Percentiles rank a stretch among this genome's conserved stretches.
phyloP scores from a whole-genome alignment of 2,329 filamentous ascomycete species.

The Aspergillus novoparasiticus region DNA sequence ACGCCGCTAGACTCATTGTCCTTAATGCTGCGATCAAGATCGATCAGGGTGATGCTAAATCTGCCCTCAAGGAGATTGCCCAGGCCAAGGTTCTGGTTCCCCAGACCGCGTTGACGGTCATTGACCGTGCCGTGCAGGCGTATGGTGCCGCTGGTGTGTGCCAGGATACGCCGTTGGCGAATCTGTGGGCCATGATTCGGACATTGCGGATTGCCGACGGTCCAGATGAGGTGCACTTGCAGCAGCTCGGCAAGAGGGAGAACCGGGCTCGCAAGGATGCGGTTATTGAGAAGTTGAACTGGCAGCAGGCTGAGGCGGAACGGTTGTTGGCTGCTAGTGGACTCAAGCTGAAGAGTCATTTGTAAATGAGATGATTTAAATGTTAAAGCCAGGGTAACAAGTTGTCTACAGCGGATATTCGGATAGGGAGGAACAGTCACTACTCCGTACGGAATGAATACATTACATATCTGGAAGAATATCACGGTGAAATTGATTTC shows the following conservation, averaged over 20 bases:
- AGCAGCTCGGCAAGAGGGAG: constrained; percentile 59
- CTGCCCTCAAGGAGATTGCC: constrained; percentile 88
- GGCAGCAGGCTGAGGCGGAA: constrained; percentile 44
- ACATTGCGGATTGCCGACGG: constrained; percentile 89
- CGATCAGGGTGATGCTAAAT: constrained; percentile 85
- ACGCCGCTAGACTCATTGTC: constrained; percentile 84
- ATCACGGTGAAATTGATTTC: constrained; percentile 1
- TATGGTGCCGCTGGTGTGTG: constrained; percentile 89
- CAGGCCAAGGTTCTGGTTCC: constrained; percentile 94
- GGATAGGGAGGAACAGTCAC: background rate
- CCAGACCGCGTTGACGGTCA: constrained; percentile 76
- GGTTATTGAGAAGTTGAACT: constrained; percentile 44
- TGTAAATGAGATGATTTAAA: constrained; percentile 23
- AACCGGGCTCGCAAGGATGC: constrained; percentile 52
- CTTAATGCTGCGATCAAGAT: constrained; percentile 95
- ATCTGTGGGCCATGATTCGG: constrained; percentile 77
- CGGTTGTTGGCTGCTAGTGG: constrained; percentile 40
- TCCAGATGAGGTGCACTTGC: constrained; percentile 90
- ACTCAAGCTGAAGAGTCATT: constrained; percentile 35
- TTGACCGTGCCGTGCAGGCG: constrained; percentile 91
- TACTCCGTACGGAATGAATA: background rate
- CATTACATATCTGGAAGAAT: background rate
- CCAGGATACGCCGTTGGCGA: constrained; percentile 90
- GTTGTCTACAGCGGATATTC: background rate
- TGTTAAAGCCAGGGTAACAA: background rate